Evolutionary conservation across 1,284 basidiomycete genomes (phyloP).

Genomic region (Cutaneotrichosporon sp.): DNA sequence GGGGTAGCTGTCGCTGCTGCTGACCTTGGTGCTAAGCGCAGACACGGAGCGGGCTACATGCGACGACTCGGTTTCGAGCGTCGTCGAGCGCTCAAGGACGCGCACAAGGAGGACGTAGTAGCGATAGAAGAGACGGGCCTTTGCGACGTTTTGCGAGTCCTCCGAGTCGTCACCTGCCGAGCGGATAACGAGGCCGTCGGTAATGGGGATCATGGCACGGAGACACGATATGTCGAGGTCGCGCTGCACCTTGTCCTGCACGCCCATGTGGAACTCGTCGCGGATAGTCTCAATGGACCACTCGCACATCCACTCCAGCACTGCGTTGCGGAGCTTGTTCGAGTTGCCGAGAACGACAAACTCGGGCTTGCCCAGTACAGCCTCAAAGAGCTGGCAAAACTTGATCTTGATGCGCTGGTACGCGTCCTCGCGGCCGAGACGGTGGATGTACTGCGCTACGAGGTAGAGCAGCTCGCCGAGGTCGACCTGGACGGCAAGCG

Average conservation of each 20-base stretch:
- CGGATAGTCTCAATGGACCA: slow-evolving; percentile 54
- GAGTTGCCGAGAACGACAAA: slow-evolving; percentile 63
- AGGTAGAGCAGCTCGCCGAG: slow-evolving; percentile 61
- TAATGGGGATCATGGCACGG: slow-evolving; percentile 64
- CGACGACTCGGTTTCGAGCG: slow-evolving; percentile 18
- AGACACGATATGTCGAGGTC: slow-evolving; percentile 70
- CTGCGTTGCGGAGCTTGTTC: slow-evolving; percentile 59
- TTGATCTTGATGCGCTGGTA: slow-evolving; percentile 65
- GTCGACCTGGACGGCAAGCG: slow-evolving; percentile 61
- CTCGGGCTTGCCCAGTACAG: slow-evolving; percentile 60
- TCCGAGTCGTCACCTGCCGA: slow-evolving; percentile 56
- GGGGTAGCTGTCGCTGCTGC: slow-evolving; percentile 14
- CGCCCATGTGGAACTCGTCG: slow-evolving; percentile 15
- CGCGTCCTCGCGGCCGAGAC: slow-evolving; percentile 54
- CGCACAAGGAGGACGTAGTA: slow-evolving; percentile 64
- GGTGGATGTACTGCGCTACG: slow-evolving; percentile 62
- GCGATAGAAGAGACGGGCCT: slow-evolving; percentile 70
- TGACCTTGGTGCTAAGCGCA: slow-evolving; percentile 13
- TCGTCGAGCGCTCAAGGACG: slow-evolving; percentile 54
- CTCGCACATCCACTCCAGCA: slow-evolving; percentile 67
- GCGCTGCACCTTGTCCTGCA: slow-evolving; percentile 24
- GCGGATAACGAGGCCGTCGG: slow-evolving; percentile 68
- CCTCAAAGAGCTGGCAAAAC: slow-evolving; percentile 69
- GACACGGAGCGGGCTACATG: slow-evolving; percentile 18
- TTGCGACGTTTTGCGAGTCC: slow-evolving; percentile 63